A percentile compares a stretch with the other conserved stretches of the same genome.
Conservation (phyloP, 805 yeast genomes). For the Zygosaccharomyces bisporus region DNA sequence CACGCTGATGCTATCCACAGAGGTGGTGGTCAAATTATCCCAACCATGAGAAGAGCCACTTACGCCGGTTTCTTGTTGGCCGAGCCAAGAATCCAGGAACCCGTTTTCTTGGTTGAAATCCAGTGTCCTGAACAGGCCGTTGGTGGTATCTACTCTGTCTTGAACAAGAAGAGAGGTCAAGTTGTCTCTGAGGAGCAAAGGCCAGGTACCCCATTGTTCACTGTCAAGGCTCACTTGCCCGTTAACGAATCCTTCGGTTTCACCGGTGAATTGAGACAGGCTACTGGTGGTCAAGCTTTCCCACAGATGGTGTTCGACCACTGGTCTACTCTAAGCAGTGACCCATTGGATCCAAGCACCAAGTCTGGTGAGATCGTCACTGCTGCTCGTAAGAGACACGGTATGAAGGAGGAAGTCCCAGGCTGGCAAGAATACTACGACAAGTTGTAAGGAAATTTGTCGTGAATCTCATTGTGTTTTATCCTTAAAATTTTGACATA, state of each 20-base stretch:
- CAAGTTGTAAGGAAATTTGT: constrained; percentile 54
- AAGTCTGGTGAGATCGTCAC: constrained; percentile 63
- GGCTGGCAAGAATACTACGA: constrained; percentile 99
- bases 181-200: constrained; percentile 99
- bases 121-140: constrained; percentile 99
- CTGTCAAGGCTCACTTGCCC: constrained; percentile 99
- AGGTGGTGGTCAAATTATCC: constrained; percentile 99
- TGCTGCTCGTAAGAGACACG: constrained; percentile 88
- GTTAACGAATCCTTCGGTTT: constrained; percentile 99
- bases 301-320: constrained; percentile 99
- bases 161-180: constrained; percentile 99
- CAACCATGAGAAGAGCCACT: constrained; percentile 99
- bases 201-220: constrained; percentile 99
- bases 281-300: constrained; percentile 99
- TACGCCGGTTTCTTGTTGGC: constrained; percentile 98
- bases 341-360: constrained; percentile 81
- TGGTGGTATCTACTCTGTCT: constrained; percentile 99
- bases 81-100: constrained; percentile 98
- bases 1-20: constrained; percentile 99
- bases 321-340: constrained; percentile 89
- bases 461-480: constrained; percentile 11
- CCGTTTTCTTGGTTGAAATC: constrained; percentile 97
- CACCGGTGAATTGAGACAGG: constrained; percentile 99
- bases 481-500: constrained; percentile 7
- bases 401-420: constrained; percentile 96